These are phyloP conservation scores for Hymenoscyphus linearis DNA, from an alignment of 2,329 filamentous ascomycete genomes.

Conservation along the genomic window DNA sequence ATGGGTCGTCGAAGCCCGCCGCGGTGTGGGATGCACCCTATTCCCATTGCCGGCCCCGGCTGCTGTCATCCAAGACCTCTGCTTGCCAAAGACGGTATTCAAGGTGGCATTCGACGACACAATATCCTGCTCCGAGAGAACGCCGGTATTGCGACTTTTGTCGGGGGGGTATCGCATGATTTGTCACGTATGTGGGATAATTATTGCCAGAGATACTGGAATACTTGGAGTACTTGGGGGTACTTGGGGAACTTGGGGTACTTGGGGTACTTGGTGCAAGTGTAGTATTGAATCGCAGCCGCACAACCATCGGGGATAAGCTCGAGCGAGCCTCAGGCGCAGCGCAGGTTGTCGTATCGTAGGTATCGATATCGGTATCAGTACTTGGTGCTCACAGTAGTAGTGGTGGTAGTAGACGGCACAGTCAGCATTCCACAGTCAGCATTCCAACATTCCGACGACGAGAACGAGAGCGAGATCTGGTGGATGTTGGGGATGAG, in stretches of 20 bases:
- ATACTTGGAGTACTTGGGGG: no score
- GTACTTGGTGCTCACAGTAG: not conserved
- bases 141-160: slow-evolving; percentile 22
- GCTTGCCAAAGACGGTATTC: slow-evolving; percentile 30
- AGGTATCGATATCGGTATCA: no score
- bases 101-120: slow-evolving; percentile 33
- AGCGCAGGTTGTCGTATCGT: not conserved
- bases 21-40: slow-evolving; percentile 29
- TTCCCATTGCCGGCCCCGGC: slow-evolving; percentile 13
- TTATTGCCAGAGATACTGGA: no score
- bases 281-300: no score
- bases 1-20: slow-evolving; percentile 24
- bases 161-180: slow-evolving; percentile 31
- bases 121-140: slow-evolving; percentile 28
- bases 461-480: no score
- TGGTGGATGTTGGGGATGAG: no score
- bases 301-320: not conserved
- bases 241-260: no score
- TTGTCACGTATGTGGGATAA: slow-evolving; percentile 7
- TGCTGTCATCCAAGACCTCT: slow-evolving; percentile 33
- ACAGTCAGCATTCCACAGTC: not conserved
- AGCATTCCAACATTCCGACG: not conserved
- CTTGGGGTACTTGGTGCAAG: no score
- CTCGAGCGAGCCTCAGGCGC: not conserved
- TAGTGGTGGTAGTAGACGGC: not conserved